Base-by-base conservation (phyloP, 2,329 filamentous ascomycete genomes). In the Calonectria ilicicola region DNA sequence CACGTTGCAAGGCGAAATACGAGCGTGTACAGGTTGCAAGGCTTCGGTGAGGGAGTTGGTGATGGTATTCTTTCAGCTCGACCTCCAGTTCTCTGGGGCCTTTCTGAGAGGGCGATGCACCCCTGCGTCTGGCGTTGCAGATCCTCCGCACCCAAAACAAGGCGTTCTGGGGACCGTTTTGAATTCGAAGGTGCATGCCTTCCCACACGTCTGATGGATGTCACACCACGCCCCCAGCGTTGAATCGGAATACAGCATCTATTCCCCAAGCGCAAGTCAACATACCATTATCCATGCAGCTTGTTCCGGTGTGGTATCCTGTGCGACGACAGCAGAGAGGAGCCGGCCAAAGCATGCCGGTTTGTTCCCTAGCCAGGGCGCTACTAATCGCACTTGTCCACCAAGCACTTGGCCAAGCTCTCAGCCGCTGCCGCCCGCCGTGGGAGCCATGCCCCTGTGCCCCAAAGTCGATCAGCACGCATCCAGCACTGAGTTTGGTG, bases 231-330 rank as follows among this genome's bases (percentile, higher is more conserved):
- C 2, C n/a, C n/a, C 44, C 44, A 23, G n/a, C 44, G 21, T 23
- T 47, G 44, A 21, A 23, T n/a, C 44, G 9, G 44, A 47, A 21
- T n/a, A 10, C n/a, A 23, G n/a, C 44, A n/a, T 47, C 9, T 47
- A 2, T 23, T 21, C 44, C 19, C 26, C 27, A 53, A 14, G 27
- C 21, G 19, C 58, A 46, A 44, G 21, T 27, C n/a, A 21, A 60
- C 29, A 29, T 62, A 15, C 26, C 12, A 46, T 2, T 35, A 10
- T 35, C 10, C 53, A 38, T 60, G 53, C 29, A 44, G 17, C 14
- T 38, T 49, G 44, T 65, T 49, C 46, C 63, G 23, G 44, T 49
- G 29, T n/a, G 63, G 63, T 65, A 49, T 49, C 15, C 63, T 40
- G 47, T 65, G 63, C 63, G 63, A 65, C 29, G 8, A 2, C 42